phyloP scores from a whole-genome alignment of 768 basidiomycete species.

The Xerocomellus chrysenteron region DNA sequence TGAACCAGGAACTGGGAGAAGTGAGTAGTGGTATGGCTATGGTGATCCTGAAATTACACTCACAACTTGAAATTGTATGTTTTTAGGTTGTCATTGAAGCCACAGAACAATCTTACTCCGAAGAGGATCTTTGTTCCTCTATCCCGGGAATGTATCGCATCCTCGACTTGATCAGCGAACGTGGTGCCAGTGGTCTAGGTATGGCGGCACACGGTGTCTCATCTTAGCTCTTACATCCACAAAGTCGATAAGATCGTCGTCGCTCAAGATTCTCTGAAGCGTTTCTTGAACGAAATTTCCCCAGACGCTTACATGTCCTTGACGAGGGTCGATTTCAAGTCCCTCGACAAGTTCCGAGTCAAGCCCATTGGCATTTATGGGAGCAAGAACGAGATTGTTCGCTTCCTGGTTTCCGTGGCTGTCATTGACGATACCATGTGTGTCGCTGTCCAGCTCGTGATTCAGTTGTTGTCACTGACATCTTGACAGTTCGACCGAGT shows the following conservation, averaged over 20 bases:
- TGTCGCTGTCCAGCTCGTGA: slow-evolving; percentile 14
- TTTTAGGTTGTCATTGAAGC: slow-evolving; percentile 20
- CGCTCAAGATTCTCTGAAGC: slow-evolving; percentile 47
- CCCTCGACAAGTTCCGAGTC: slow-evolving; percentile 44
- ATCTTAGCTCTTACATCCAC: background rate
- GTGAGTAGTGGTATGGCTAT: background rate
- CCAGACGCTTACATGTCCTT: slow-evolving; percentile 55
- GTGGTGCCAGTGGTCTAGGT: slow-evolving; percentile 54
- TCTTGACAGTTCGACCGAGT: slow-evolving; percentile 10
- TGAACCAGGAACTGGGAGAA: slow-evolving; percentile 12
- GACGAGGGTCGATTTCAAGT: slow-evolving; percentile 57
- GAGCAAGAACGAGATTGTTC: slow-evolving; percentile 48
- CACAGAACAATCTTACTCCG: slow-evolving; percentile 4
- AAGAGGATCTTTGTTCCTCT: slow-evolving; percentile 27
- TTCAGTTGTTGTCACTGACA: background rate
- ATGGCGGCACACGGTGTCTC: slow-evolving; percentile 5
- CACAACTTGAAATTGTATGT: background rate
- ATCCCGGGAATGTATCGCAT: slow-evolving; percentile 51
- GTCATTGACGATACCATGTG: slow-evolving; percentile 42
- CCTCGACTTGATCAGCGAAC: slow-evolving; percentile 52
- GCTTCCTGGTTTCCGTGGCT: slow-evolving; percentile 42
- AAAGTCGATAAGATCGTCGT: slow-evolving; percentile 66
- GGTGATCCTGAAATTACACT: background rate
- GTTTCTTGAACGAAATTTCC: slow-evolving; percentile 46
- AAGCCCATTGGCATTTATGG: slow-evolving; percentile 60